A percentile compares a stretch with the other conserved stretches of the same genome.
These are phyloP conservation scores for sorghum (Sorghum bicolor) DNA, from an alignment of 176 grass and related monocot species.

Conservation along the genomic window DNA sequence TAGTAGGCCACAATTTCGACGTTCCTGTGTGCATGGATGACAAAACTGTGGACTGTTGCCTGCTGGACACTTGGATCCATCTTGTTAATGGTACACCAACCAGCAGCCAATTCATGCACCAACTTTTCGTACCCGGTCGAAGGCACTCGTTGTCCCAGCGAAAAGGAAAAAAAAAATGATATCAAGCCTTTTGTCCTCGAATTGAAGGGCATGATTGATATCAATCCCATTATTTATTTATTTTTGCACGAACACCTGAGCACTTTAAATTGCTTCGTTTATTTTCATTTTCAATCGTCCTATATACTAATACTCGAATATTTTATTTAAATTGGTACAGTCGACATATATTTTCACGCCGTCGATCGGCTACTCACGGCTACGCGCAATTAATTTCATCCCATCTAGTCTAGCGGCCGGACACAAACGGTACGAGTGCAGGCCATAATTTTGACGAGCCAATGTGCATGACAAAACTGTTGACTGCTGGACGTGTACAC, in stretches of 20 bases:
- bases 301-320: no score
- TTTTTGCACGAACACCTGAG: background rate
- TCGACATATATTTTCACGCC: no score
- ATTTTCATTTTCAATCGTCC: no score
- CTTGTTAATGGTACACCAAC: background rate
- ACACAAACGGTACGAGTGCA: no score
- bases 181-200: background rate
- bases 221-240: background rate
- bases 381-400: no score
- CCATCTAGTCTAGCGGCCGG: no score
- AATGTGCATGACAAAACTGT: constrained; percentile 6
- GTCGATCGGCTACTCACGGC: no score
- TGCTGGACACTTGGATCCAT: background rate
- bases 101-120: background rate
- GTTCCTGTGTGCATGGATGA: background rate
- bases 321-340: no score
- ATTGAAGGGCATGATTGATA: background rate
- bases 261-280: background rate
- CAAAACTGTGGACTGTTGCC: background rate
- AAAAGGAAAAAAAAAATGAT: background rate
- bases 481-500: background rate
- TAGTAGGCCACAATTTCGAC: background rate
- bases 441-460: background rate
- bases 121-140: background rate
- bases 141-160: background rate